Conservation (phyloP, 192 early-diverging fungal species). For the Backusella morwellensis region DNA sequence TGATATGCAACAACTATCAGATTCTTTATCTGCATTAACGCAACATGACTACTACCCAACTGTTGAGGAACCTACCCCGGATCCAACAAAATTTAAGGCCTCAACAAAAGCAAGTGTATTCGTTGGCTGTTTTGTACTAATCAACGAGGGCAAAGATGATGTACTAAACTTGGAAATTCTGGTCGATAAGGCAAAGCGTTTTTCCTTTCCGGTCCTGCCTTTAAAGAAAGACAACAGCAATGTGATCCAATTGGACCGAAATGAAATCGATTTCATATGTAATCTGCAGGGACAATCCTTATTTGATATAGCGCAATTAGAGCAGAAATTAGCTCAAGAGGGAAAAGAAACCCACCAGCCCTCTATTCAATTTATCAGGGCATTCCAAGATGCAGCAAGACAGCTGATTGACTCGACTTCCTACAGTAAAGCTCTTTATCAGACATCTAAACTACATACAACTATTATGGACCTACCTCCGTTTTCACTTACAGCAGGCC, state of each 20-base stretch:
- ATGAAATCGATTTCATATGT: slow-evolving; percentile 8
- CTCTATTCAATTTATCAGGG: not conserved
- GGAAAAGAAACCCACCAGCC: not conserved
- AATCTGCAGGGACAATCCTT: slow-evolving; percentile 5
- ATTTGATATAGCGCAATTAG: slow-evolving; percentile 10
- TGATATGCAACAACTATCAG: slow-evolving; percentile 25
- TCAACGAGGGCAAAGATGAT: slow-evolving; percentile 16
- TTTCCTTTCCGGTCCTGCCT: slow-evolving; percentile 21
- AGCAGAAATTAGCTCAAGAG: not conserved
- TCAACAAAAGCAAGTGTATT: slow-evolving; percentile 6
- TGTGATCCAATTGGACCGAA: not conserved
- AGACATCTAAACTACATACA: slow-evolving; percentile 18
- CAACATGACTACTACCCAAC: not conserved
- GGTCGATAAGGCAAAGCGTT: slow-evolving; percentile 22
- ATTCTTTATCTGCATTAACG: slow-evolving; percentile 5
- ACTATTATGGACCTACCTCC: slow-evolving; percentile 27
- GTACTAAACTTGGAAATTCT: slow-evolving; percentile 14
- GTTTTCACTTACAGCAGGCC: slow-evolving; percentile 19
- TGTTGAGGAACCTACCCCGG: not conserved
- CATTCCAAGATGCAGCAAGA: slow-evolving; percentile 11
- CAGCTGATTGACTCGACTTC: slow-evolving; percentile 15
- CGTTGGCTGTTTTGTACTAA: slow-evolving; percentile 21
- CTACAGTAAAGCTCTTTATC: slow-evolving; percentile 10
- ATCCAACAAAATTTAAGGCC: slow-evolving; percentile 5
- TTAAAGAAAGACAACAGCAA: slow-evolving; percentile 11